Evolutionary conservation across 2,329 filamentous ascomycete species (phyloP).

Genomic region (Volutella citrinella): DNA sequence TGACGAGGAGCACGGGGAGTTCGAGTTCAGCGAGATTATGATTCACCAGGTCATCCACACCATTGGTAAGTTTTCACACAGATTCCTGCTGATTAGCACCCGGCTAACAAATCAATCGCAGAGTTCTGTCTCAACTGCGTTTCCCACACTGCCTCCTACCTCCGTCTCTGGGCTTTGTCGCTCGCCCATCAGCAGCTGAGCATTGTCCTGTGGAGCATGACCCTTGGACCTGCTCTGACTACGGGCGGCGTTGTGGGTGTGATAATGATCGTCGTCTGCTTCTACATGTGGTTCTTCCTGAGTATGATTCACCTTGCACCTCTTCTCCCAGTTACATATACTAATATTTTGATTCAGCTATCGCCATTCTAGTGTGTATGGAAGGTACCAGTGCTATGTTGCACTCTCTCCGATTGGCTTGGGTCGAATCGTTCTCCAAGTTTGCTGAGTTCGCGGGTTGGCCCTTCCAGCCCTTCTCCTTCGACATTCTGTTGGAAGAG

Average conservation of each 20-base stretch:
- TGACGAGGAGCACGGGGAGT: constrained; percentile 86
- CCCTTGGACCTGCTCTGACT: constrained; percentile 72
- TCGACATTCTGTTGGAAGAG: constrained; percentile 80
- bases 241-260: constrained; percentile 67
- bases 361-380: constrained; percentile 80
- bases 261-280: constrained; percentile 76
- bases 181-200: constrained; percentile 97
- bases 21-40: constrained; percentile 96
- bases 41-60: constrained; percentile 99
- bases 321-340: neutral
- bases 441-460: constrained; percentile 90
- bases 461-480: constrained; percentile 86
- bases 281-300: constrained; percentile 90
- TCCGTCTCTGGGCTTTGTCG: constrained; percentile 96
- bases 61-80: constrained; percentile 79
- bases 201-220: constrained; percentile 96
- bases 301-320: constrained; percentile 35
- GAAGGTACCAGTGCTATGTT: constrained; percentile 95
- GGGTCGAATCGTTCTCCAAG: constrained; percentile 98
- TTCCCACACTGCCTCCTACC: constrained; percentile 96
- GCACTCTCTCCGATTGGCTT: constrained; percentile 86
- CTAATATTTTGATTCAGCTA: constrained; percentile 34
- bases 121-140: constrained; percentile 99
- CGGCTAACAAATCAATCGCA: too few species aligned
- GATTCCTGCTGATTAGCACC: too few species aligned